These are phyloP conservation scores for Fusarium bulbicola DNA, from an alignment of 2,329 filamentous ascomycete genomes.

Conservation along the genomic window DNA sequence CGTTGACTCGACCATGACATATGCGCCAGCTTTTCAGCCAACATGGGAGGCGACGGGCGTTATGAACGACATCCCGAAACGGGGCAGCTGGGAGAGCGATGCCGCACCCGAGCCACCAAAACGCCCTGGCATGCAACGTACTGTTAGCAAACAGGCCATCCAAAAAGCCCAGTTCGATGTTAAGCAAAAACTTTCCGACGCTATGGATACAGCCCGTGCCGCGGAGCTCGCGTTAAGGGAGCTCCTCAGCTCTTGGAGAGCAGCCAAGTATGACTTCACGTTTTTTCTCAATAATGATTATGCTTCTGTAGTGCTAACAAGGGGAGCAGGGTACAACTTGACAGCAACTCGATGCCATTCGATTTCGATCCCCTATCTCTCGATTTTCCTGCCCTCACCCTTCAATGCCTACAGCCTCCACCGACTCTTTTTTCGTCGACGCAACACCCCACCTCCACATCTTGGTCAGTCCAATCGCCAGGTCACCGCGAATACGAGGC, in stretches of 20 bases:
- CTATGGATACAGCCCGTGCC: conserved; percentile 81
- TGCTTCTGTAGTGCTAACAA: conserved; percentile 18
- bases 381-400: conserved; percentile 85
- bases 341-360: conserved; percentile 66
- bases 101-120: conserved; percentile 49
- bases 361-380: conserved; percentile 88
- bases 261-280: conserved; percentile 74
- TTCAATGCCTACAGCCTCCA: conserved; percentile 82
- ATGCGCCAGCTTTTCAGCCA: conserved; percentile 63
- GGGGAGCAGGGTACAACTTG: conserved; percentile 60
- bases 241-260: conserved; percentile 80
- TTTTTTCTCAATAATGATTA: background rate
- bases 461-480: conserved; percentile 84
- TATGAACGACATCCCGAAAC: conserved; percentile 74
- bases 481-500: conserved; percentile 78
- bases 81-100: conserved; percentile 46
- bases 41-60: conserved; percentile 82
- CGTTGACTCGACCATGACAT: conserved; percentile 59
- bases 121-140: conserved; percentile 51
- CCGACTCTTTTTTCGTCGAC: conserved; percentile 84
- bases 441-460: conserved; percentile 79
- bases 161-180: conserved; percentile 71
- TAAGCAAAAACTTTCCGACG: conserved; percentile 71
- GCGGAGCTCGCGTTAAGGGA: conserved; percentile 87
- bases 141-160: conserved; percentile 60